Base-by-base conservation (phyloP, 306 rosid genomes). In the Styphnolobium japonicum region DNA sequence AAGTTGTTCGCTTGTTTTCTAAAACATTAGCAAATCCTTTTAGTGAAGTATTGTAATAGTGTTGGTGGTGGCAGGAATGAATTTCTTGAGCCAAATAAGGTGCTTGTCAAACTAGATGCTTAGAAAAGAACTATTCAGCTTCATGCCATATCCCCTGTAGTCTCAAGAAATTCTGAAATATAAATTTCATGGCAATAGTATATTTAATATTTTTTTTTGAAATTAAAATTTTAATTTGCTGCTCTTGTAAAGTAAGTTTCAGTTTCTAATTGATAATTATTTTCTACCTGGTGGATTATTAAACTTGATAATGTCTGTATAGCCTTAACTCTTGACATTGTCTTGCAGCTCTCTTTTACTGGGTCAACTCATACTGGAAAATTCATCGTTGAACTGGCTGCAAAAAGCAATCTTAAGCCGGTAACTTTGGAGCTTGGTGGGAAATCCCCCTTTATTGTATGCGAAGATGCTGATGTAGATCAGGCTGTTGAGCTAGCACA, bases 381-480 rank as follows among this genome's bases (percentile, higher is more conserved):
- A 79, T 10, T 84, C 10, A 79, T 89, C 43, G 93, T 84, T 36
- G 83, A 86, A 81, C 71, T 91, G 70, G 96, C 93, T 0, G 87
- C 98, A 29, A 83, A 33, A 87, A 91, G 98, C 83, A 93, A 93
- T 88, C 93, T 93, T 39, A 93, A 89, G 84, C 68, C 85, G 5
- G 97, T 85, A 55, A 91, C 98, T 39, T 53, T 85, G 89, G 97
- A 93, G 88, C 92, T 93, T 48, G 98, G 98, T 1, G 94, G 98
- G 52, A 93, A 91, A 85, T 93, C 98, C 72, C 94, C 94, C 31
- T 89, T 93, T 65, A 93, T 93, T 71, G 90, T 93, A 10, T 85
- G 91, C 3, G 92, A 85, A 79, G 97, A 90, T 85, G 97, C 97
- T 80, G 94, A 92, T 80, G 79, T 92, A 11, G 94, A 92, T 62